Base-by-base conservation (phyloP, 176 grass and related monocot species). In the Areca catechu region DNA sequence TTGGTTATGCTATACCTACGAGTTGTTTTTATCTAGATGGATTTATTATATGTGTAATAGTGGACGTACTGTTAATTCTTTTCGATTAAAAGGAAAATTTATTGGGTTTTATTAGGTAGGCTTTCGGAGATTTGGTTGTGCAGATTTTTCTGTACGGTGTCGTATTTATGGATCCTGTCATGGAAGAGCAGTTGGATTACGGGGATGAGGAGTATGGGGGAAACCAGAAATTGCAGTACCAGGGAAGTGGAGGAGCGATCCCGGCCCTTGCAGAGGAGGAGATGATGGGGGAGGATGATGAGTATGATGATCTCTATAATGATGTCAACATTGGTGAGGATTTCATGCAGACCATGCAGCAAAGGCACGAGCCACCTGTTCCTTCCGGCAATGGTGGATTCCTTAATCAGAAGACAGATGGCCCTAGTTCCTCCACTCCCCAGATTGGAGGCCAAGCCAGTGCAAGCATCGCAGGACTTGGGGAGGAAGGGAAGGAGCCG, bases 251-350 rank as follows among this genome's bases (percentile, higher is more conserved):
- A 22, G 68, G 57, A 17, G 68, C 48, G 10, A 71, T 71, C 47
- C 48, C 68, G 0, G 68, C 68, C 5, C 19, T 70, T 2, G 25
- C 30, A 54, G 67, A 59, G 12, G 67, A 70, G 67, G 67, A 70
- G 30, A 60, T 71, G 22, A 50, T 60, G 37, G 57, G 57, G 24
- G 57, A 71, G 20, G 69, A 71, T 57, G 69, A 71, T 24, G 67
- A 70, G 16, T 69, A 5, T n/a, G 67, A 69, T 12, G 54, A 58
- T 47, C 43, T 70, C 34, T 58, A 70, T 20, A 70, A 30, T 19
- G 67, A 70, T 49, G 54, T 58, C 29, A 58, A 70, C 54, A 30
- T 71, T 5, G 57, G 68, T 5, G 68, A 71, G 3, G 69, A 56
- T 14, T 71, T 53, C 24, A 48, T 60, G 16, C 56, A 52, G 43